phyloP scores from a whole-genome alignment of 2,329 filamentous ascomycete genomes.

The Elsinoe ampelina region DNA sequence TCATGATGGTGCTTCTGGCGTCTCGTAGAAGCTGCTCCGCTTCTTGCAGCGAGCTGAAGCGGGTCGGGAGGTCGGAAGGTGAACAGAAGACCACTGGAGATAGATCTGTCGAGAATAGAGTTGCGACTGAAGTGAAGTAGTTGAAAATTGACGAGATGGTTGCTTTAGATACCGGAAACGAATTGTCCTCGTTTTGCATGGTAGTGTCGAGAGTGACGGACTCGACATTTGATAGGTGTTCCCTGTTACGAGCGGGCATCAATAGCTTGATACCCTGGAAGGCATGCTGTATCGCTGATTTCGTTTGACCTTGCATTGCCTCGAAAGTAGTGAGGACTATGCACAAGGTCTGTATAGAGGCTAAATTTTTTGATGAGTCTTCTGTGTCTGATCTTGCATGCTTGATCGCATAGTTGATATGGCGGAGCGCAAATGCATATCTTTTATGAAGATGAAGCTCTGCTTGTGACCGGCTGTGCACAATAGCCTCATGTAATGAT shows the following conservation, averaged over 20 bases:
- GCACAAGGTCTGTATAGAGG: not conserved
- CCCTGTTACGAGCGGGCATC: not conserved
- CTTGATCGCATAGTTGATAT: constrained; percentile 4
- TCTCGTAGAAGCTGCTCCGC: constrained; percentile 1
- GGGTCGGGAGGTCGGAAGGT: not conserved
- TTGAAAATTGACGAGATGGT: constrained; percentile 5
- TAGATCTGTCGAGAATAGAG: not conserved
- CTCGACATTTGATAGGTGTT: not conserved
- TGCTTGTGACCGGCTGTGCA: not conserved
- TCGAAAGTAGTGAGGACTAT: constrained; percentile 4
- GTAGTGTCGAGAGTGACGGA: not conserved
- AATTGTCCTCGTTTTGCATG: not conserved
- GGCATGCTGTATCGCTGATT: constrained; percentile 4
- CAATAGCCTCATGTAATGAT: not conserved
- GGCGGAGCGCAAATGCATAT: constrained; percentile 2
- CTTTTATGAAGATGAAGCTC: not conserved
- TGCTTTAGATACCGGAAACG: not conserved
- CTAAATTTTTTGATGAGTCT: not conserved
- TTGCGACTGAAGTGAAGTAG: constrained; percentile 1
- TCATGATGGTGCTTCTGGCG: not conserved
- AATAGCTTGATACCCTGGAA: constrained; percentile 5
- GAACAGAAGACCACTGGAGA: not conserved
- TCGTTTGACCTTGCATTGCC: constrained; percentile 3
- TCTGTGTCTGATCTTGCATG: not conserved
- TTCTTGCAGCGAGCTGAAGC: not conserved